Conservation (phyloP, 495 filamentous ascomycete genomes). For the Staphylotrichum tortipilum region DNA sequence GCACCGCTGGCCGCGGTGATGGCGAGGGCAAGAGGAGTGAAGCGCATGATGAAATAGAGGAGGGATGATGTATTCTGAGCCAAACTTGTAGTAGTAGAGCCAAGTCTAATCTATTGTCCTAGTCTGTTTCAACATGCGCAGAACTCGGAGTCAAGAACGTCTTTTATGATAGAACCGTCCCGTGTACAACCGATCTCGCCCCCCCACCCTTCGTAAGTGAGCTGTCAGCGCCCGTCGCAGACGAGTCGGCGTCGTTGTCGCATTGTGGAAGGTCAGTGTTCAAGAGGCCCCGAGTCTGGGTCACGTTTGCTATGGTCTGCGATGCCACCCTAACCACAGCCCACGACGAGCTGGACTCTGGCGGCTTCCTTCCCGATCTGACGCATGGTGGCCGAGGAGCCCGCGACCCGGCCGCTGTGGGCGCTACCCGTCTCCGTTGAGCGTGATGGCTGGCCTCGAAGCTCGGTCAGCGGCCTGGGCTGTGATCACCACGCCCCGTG, state of each 20-base stretch:
- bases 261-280: constrained; percentile 13
- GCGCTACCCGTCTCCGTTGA: neutral
- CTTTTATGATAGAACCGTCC: neutral
- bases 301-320: neutral
- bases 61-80: no score
- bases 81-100: neutral
- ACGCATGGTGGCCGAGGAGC: neutral
- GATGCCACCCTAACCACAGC: constrained; percentile 3
- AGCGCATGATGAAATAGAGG: constrained; percentile 26
- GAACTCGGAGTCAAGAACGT: neutral
- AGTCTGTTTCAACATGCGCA: neutral
- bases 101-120: neutral
- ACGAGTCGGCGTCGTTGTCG: neutral
- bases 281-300: neutral
- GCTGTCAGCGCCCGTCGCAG: neutral
- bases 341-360: neutral
- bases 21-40: constrained; percentile 25
- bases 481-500: neutral
- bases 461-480: neutral
- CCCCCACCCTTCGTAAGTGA: neutral
- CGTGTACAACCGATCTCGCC: neutral
- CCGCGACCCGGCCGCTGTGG: neutral
- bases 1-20: constrained; percentile 25
- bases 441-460: neutral
- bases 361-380: constrained; percentile 21